Conservation (phyloP, 2,329 filamentous ascomycete genomes). For the Bipolaris zeicola region DNA sequence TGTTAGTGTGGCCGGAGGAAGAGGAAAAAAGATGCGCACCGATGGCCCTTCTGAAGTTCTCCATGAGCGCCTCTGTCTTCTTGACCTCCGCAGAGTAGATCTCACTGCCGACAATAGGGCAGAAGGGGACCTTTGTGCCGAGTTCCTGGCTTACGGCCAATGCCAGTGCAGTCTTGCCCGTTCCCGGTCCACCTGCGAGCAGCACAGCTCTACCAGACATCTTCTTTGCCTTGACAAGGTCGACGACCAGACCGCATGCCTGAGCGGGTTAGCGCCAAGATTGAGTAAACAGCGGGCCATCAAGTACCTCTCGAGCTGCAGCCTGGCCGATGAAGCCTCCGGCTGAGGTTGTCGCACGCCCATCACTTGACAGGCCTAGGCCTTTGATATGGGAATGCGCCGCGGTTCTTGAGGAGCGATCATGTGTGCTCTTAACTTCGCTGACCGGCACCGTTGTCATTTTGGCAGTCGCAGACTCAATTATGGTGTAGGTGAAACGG, state of each 20-base stretch:
- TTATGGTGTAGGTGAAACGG: background rate
- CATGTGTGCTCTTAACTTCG: constrained; percentile 93
- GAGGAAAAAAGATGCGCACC: constrained; percentile 56
- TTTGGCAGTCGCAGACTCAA: constrained; percentile 23
- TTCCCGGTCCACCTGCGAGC: constrained; percentile 88
- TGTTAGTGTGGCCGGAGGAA: constrained; percentile 6
- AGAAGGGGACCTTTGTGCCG: constrained; percentile 97
- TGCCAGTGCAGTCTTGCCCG: constrained; percentile 95
- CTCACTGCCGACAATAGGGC: constrained; percentile 96
- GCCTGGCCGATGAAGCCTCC: constrained; percentile 87
- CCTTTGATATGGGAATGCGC: constrained; percentile 98
- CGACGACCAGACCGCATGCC: constrained; percentile 95
- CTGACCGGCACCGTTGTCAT: constrained; percentile 58
- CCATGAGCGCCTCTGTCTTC: constrained; percentile 99
- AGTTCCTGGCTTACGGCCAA: constrained; percentile 96
- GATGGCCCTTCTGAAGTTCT: constrained; percentile 97
- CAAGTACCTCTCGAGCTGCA: constrained; percentile 79
- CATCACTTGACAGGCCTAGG: constrained; percentile 81
- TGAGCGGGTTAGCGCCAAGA: constrained; percentile 44
- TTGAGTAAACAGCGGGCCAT: background rate
- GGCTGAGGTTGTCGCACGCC: constrained; percentile 74
- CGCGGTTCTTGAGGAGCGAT: constrained; percentile 79
- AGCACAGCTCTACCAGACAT: constrained; percentile 95
- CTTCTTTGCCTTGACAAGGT: constrained; percentile 93
- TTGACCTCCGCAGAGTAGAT: constrained; percentile 98